Evolutionary conservation across 2,329 filamentous ascomycete genomes (phyloP), one percentile per base, ranked within the genome.

Genomic region (Nemania sp.): DNA sequence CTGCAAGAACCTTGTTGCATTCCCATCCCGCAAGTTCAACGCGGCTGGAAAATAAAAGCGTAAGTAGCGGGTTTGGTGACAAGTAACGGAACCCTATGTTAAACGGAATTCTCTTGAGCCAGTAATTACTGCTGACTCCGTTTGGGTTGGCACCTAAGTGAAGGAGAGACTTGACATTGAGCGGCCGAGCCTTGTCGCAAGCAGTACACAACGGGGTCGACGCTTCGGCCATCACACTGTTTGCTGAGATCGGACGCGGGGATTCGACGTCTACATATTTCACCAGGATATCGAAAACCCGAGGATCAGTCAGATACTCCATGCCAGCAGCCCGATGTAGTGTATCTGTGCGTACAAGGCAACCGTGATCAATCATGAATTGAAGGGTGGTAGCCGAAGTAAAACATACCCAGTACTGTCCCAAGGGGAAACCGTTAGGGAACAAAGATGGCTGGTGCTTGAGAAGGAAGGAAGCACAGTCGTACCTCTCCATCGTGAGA

Each of bases 401-500:
- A n/a, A 17, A 54, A 32, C 25, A 57, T 10, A 21, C 7, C 2
- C 20, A 10, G 13, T 58, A 1, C 1, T 5, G 12, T 1, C 3
- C n/a, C 10, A 54, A 5, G 1, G 13, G 17, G 6, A 62, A 59
- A 0, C 60, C 55, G 1, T 32, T 15, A 10, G 46, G 45, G 25
- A 59, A 62, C 3, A 62, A 40, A 3, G 29, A 12, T 2, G 60
- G 60, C 20, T 55, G 37, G 9, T 59, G n/a, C 2, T 37, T 6
- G 21, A 62, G 51, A 3, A 62, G 56, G 32, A 62, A 56, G 39
- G 32, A 20, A 35, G 47, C 60, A 25, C 60, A 59, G 18, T 62
- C 60, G 21, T 18, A 52, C 18, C 5, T 21, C 9, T 10, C n/a
- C 5, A 2, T 12, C 35, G 17, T 12, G 13, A 58, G 34, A 17